Percentiles rank a stretch among this genome's conserved stretches.
Conservation (phyloP, 202 grass and related monocot genomes). For the Setaria viridis region DNA sequence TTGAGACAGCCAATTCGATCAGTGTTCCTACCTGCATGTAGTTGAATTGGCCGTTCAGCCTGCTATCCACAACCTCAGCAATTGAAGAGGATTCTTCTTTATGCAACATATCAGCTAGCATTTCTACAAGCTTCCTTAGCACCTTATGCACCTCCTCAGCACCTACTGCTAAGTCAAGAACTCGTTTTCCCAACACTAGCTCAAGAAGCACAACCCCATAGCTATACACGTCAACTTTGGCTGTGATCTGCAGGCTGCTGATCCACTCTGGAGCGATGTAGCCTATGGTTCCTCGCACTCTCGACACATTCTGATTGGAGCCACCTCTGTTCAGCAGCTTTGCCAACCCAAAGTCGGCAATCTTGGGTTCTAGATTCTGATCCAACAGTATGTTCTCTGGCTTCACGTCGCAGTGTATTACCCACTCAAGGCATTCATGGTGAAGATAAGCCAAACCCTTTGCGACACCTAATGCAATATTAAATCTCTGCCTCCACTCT, state of each 20-base stretch:
- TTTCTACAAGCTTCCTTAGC: conserved; percentile 35
- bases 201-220: conserved; percentile 65
- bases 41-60: conserved; percentile 41
- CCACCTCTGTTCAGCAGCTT: conserved; percentile 52
- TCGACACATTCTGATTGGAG: conserved; percentile 42
- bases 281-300: conserved; percentile 61
- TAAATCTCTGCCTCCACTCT: conserved; percentile 54
- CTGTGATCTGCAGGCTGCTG: conserved; percentile 54
- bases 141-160: conserved; percentile 37
- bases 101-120: conserved; percentile 33
- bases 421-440: conserved; percentile 59
- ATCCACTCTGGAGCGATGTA: conserved; percentile 70
- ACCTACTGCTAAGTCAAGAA: conserved; percentile 37
- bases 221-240: conserved; percentile 66
- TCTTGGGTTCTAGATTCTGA: conserved; percentile 48
- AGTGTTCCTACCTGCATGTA: conserved; percentile 37
- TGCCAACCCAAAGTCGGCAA: conserved; percentile 58
- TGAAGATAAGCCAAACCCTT: conserved; percentile 57
- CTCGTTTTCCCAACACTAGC: conserved; percentile 45
- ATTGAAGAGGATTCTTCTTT: conserved; percentile 15
- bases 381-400: conserved; percentile 55
- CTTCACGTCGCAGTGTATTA: conserved; percentile 56
- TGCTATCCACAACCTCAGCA: conserved; percentile 43
- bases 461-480: conserved; percentile 47
- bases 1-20: conserved; percentile 41